Evolutionary conservation across 2,329 filamentous ascomycete genomes (phyloP), one percentile per base, ranked within the genome.

Genomic region (Talaromyces sp.): DNA sequence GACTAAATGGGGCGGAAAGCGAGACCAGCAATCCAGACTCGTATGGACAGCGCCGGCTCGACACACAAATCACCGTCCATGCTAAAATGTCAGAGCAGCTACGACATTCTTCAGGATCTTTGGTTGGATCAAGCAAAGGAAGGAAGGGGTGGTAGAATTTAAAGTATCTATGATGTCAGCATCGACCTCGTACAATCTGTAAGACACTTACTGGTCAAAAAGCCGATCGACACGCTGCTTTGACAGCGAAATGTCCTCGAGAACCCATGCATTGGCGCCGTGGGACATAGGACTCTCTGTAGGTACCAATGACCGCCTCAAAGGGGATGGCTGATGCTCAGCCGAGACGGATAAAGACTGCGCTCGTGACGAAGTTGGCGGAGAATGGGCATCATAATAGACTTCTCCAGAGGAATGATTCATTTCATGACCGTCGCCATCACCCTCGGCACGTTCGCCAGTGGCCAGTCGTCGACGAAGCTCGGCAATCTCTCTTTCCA

Each of bases 51-150:
- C 86, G 82, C 47, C 88, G 84, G 59, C 86, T 84, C 8, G 86
- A 87, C 58, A 88, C 82, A 43, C 84, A 83, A 49, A 89, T 79
- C 61, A 89, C 85, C 13, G 86, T 84, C 88, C 88, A 90, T 70
- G 88, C 88, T 51, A 89, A 79, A 11, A 89, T 76, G 38, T 84
- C 84, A 64, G 84, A 86, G 63, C 84, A 79, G 34, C 82, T 80
- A 65, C 84, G 83, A 73, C 85, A 88, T 64, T 85, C 81, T 60
- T 88, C 84, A 5, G 86, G 83, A 6, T 79, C 78, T 68, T 82
- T 81, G 11, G 81, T 74, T 5, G 81, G 81, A 65, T 88, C 86
- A 62, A 89, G 77, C 64, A 89, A 81, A 0, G 87, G 86, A 34
- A 89, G 76, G 70, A 88, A 89, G 0, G 84, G 84, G 70, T 90